Evolutionary conservation across 2,329 filamentous ascomycete species (phyloP).

Genomic region (Cordyceps cateniannulata): DNA sequence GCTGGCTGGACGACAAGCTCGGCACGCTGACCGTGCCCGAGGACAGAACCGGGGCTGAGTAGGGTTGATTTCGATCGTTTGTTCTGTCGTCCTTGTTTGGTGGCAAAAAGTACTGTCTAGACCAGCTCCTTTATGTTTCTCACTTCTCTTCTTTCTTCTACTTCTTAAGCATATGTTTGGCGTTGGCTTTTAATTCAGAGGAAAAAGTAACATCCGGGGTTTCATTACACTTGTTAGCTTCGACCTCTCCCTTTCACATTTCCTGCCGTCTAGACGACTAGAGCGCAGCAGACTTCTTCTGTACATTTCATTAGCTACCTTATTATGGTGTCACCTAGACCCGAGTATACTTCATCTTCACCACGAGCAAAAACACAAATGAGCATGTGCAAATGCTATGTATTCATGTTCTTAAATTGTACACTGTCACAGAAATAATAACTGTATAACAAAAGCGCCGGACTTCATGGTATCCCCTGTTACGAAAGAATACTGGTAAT

Average conservation of each 20-base stretch:
- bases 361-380: neutral
- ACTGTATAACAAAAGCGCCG: neutral
- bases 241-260: too few species aligned
- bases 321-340: neutral
- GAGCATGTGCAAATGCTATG: neutral
- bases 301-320: neutral
- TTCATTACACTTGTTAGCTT: neutral
- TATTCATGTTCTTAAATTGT: neutral
- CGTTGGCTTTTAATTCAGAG: neutral
- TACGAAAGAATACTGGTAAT: neutral
- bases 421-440: neutral
- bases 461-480: neutral
- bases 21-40: constrained; percentile 46
- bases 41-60: constrained; percentile 38
- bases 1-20: constrained; percentile 55
- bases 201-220: neutral
- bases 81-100: neutral
- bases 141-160: constrained; percentile 6
- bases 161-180: neutral
- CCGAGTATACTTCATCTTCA: neutral
- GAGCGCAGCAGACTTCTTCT: neutral
- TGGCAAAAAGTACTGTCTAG: neutral
- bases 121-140: neutral
- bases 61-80: too few species aligned
- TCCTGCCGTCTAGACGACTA: neutral